These are phyloP conservation scores for Penicillium taxi DNA, from an alignment of 495 filamentous ascomycete species.

Conservation along the genomic window DNA sequence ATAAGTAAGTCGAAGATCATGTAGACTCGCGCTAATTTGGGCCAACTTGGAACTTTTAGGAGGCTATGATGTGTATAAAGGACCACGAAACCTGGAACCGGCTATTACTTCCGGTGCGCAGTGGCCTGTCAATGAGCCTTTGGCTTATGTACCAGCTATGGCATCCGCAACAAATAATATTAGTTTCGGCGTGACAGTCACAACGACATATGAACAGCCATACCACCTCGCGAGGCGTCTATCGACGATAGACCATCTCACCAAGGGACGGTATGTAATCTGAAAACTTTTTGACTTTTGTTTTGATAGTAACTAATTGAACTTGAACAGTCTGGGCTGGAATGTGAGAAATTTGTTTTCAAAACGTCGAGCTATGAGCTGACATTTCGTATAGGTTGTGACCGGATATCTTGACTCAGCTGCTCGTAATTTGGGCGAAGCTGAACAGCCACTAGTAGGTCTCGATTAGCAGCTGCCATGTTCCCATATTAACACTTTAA, in stretches of 20 bases:
- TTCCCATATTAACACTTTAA: conserved; percentile 2
- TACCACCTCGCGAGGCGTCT: conserved; percentile 60
- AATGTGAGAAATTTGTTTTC: conserved; percentile 31
- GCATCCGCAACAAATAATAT: conserved; percentile 52
- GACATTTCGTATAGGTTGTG: conserved; percentile 39
- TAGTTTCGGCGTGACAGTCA: conserved; percentile 62
- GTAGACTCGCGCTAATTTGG: not conserved
- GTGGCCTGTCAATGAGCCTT: conserved; percentile 55
- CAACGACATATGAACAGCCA: conserved; percentile 61
- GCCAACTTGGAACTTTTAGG: conserved; percentile 12
- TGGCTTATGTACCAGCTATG: conserved; percentile 40
- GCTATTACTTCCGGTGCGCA: conserved; percentile 54
- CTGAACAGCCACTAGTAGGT: conserved; percentile 42
- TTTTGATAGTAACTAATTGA: not conserved
- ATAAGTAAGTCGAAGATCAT: not conserved
- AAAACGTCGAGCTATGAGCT: not conserved
- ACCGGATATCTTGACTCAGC: conserved; percentile 62
- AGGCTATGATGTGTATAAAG: conserved; percentile 61
- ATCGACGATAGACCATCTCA: conserved; percentile 60
- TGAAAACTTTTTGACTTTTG: not conserved
- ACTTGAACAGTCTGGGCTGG: conserved; percentile 44
- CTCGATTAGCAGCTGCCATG: not conserved
- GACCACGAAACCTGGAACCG: conserved; percentile 48
- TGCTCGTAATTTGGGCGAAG: conserved; percentile 51
- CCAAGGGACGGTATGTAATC: conserved; percentile 47